phyloP scores from a whole-genome alignment of 176 grass and related monocot genomes.

The Phyllostachys edulis region DNA sequence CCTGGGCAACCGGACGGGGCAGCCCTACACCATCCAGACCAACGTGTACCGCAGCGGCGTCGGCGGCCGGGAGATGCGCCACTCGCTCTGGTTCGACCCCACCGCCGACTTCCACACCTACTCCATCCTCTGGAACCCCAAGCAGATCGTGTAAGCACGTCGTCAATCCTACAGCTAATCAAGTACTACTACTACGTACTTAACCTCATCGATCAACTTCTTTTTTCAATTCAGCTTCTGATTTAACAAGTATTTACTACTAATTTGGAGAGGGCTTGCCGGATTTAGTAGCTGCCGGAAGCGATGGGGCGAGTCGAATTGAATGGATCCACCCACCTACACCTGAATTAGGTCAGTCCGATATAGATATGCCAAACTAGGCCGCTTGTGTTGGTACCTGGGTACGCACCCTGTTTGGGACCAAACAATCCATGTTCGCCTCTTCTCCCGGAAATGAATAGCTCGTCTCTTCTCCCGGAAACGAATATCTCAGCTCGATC shows the following conservation, averaged over 20 bases:
- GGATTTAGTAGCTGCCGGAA: slow-evolving; percentile 3
- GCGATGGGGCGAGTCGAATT: not conserved
- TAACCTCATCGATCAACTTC: not conserved
- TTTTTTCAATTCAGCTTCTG: not conserved
- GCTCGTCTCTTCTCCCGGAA: not conserved
- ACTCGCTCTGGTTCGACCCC: slow-evolving; percentile 96
- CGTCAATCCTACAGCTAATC: not conserved
- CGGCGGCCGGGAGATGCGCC: slow-evolving; percentile 88
- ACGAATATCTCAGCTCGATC: not conserved
- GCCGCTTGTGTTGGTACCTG: not conserved
- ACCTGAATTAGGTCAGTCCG: not conserved
- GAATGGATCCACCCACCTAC: slow-evolving; percentile 17
- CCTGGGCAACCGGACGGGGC: slow-evolving; percentile 87
- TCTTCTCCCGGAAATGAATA: not conserved
- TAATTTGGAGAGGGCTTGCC: not conserved
- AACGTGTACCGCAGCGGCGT: slow-evolving; percentile 90
- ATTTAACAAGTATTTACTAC: not conserved
- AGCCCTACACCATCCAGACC: slow-evolving; percentile 97
- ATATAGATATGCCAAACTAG: slow-evolving; percentile 12
- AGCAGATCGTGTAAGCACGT: slow-evolving; percentile 73
- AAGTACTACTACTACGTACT: too few relatives aligned
- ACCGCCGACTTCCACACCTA: slow-evolving; percentile 92
- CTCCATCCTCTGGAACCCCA: slow-evolving; percentile 91
- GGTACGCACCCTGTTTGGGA: slow-evolving; percentile 33
- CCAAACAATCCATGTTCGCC: not conserved